Percentiles rank a stretch among this genome's conserved stretches.
Evolutionary conservation across 1,284 basidiomycete genomes (phyloP).

Genomic region (Porphyrellus sp.): DNA sequence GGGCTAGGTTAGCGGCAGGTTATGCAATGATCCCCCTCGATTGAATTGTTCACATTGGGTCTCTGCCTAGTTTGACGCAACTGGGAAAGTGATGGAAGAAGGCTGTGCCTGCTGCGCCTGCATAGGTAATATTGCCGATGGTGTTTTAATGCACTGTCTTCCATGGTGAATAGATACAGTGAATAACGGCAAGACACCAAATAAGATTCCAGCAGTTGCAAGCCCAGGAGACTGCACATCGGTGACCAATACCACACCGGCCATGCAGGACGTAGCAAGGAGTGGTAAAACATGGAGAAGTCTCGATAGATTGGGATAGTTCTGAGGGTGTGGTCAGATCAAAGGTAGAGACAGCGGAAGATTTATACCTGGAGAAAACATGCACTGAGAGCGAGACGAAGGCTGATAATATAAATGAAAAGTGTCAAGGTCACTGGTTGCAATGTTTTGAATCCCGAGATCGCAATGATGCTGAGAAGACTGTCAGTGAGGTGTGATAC

Average conservation of each 20-base stretch:
- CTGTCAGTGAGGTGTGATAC: neutral
- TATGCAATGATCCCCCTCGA: too few species aligned
- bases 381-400: neutral
- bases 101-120: too few species aligned
- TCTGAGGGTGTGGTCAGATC: neutral
- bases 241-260: neutral
- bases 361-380: neutral
- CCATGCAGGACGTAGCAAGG: conserved; percentile 8
- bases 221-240: neutral
- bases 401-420: neutral
- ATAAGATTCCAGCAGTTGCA: neutral
- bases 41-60: too few species aligned
- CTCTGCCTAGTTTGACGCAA: too few species aligned
- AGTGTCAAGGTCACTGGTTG: neutral
- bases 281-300: conserved; percentile 22
- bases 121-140: too few species aligned
- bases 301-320: conserved; percentile 5
- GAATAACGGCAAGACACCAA: neutral
- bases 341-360: neutral
- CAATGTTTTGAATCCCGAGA: neutral
- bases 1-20: too few species aligned
- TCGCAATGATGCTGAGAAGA: neutral
- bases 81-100: too few species aligned
- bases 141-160: neutral
- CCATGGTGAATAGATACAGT: neutral